Conservation (phyloP, 257 asterid genomes). For the Pogostemon cablin region DNA sequence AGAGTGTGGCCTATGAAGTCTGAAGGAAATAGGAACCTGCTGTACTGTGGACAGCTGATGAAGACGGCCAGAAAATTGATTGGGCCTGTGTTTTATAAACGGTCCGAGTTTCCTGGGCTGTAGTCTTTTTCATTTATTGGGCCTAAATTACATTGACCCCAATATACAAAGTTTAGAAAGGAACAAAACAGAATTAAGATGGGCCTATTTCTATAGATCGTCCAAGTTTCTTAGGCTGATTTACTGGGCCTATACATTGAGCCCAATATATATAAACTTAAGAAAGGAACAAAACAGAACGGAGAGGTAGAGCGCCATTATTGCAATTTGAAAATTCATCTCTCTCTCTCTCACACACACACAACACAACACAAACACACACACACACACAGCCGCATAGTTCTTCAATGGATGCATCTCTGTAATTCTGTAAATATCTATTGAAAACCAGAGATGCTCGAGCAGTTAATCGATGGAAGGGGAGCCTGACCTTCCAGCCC, state of each 20-base stretch:
- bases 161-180: too few relatives aligned
- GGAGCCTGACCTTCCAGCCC: slow-evolving; percentile 79
- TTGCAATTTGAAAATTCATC: slow-evolving; percentile 29
- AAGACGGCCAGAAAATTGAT: too few relatives aligned
- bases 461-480: slow-evolving; percentile 72
- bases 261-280: slow-evolving; percentile 9
- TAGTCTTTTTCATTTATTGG: too few relatives aligned
- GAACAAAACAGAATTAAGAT: too few relatives aligned
- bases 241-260: background rate
- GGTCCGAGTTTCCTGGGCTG: too few relatives aligned
- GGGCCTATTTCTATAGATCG: too few relatives aligned
- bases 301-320: slow-evolving; percentile 38
- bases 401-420: slow-evolving; percentile 39
- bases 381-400: slow-evolving; percentile 28
- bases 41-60: too few relatives aligned
- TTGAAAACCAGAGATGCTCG: slow-evolving; percentile 40
- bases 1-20: too few relatives aligned
- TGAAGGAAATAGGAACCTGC: too few relatives aligned
- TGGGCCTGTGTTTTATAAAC: too few relatives aligned
- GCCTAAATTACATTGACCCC: too few relatives aligned
- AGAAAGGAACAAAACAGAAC: background rate
- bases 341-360: slow-evolving; percentile 15
- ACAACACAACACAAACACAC: background rate
- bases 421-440: slow-evolving; percentile 12
- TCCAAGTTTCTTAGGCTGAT: too few relatives aligned